Base-by-base conservation (phyloP, 345 rosid genomes). In the Cardamine chenopodiifolia region DNA sequence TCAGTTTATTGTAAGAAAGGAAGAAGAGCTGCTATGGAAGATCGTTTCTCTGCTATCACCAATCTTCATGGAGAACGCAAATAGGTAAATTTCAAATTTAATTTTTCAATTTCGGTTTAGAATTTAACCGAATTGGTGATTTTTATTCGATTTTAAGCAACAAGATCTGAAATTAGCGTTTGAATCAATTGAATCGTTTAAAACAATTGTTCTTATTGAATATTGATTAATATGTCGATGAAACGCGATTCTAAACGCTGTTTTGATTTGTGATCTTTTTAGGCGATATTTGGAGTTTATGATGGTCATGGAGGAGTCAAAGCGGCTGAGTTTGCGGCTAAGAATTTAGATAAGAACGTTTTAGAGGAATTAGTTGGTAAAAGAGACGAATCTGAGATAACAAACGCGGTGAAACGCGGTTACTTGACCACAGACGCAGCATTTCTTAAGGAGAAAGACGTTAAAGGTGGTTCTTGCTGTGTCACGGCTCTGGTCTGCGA, bases 281-380 rank as follows among this genome's bases (percentile, higher is more conserved):
- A 93, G 93, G 96, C 91, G 29, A 62, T 91, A 23, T 94, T 88
- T 74, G 96, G 97, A 62, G 81, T 94, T 19, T 94, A 84, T 55
- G 98, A 94, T 70, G 98, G 98, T 67, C 98, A 94, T 53, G 96
- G 97, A 48, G 96, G 97, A 19, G 75, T 78, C 2, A 83, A 86
- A 71, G 98, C 97, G 55, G 94, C 97, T 20, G 92, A 87, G 54
- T 94, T 86, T 34, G 96, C 96, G 0, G 91, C 97, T 8, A 50
- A 81, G 54, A 89, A 89, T 65, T 79, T 94, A 32, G 81, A 85
- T 48, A 94, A 81, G 81, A 89, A 89, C 80, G 87, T 94, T 37
- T 42, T 82, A 4, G 76, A 85, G 40, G 84, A 82, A 78, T 47
- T 91, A 20, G 50, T 11, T 29, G 70, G 54, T 32, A 75, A 78